Percentiles rank a stretch among this genome's conserved stretches.
Evolutionary conservation across 306 rosid genomes (phyloP).

Genomic region (Fagus sylvatica): DNA sequence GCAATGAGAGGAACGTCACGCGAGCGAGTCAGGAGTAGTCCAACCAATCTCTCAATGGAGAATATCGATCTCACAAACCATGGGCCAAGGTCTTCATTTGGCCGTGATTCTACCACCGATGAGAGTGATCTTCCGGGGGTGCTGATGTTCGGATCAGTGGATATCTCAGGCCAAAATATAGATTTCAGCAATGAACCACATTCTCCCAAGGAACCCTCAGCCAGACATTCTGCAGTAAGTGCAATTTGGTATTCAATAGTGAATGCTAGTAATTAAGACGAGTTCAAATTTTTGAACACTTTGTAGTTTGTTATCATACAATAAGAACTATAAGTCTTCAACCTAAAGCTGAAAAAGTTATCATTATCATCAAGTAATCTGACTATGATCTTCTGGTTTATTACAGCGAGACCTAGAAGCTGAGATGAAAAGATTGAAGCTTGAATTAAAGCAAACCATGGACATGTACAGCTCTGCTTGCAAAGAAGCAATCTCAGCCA

Average conservation of each 20-base stretch:
- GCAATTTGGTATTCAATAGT: slow-evolving; percentile 7
- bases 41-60: slow-evolving; percentile 40
- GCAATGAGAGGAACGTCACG: slow-evolving; percentile 20
- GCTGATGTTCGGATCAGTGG: slow-evolving; percentile 39
- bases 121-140: slow-evolving; percentile 35
- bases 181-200: slow-evolving; percentile 29
- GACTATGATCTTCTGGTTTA: slow-evolving; percentile 28
- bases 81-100: slow-evolving; percentile 37
- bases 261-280: background rate
- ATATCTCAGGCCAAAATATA: slow-evolving; percentile 31
- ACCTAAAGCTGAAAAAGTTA: background rate
- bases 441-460: slow-evolving; percentile 92
- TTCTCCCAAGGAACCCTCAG: slow-evolving; percentile 13
- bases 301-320: too few species aligned
- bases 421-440: slow-evolving; percentile 87
- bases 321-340: too few species aligned
- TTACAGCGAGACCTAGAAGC: slow-evolving; percentile 72
- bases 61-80: slow-evolving; percentile 28
- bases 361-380: background rate
- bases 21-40: slow-evolving; percentile 54
- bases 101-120: slow-evolving; percentile 39
- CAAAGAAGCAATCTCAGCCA: slow-evolving; percentile 96
- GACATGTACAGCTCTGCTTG: slow-evolving; percentile 97
- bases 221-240: slow-evolving; percentile 55
- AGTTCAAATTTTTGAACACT: too few species aligned